These are phyloP conservation scores for Ceratobasidium theobromae DNA, from an alignment of 1,284 basidiomycete genomes.

Conservation along the genomic window DNA sequence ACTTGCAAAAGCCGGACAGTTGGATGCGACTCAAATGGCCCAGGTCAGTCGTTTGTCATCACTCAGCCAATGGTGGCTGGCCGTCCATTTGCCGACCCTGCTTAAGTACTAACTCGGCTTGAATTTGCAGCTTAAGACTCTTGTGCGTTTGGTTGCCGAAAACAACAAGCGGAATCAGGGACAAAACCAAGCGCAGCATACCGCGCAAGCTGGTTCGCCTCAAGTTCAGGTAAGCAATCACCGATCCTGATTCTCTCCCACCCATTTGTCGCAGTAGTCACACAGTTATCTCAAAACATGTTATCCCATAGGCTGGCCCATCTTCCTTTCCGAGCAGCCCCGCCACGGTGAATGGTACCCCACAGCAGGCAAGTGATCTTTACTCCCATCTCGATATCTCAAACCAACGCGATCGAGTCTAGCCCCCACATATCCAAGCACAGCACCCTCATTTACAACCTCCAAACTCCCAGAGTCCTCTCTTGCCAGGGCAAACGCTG, in stretches of 20 bases:
- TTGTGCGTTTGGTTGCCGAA: slow-evolving; percentile 14
- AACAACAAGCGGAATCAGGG: slow-evolving; percentile 8
- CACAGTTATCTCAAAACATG: not conserved
- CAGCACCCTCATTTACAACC: not conserved
- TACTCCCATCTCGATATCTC: not conserved
- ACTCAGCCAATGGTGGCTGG: not conserved
- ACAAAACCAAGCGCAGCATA: slow-evolving; percentile 3
- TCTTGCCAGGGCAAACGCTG: not conserved
- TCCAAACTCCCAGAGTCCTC: not conserved
- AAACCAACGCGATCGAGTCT: not conserved
- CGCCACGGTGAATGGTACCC: slow-evolving; percentile 15
- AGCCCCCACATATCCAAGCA: not conserved
- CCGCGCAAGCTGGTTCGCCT: slow-evolving; percentile 15
- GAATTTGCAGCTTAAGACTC: slow-evolving; percentile 10
- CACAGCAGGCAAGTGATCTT: not conserved
- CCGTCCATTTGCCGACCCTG: no score
- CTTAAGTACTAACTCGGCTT: not conserved
- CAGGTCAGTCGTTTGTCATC: slow-evolving; percentile 5
- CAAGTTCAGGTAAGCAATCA: slow-evolving; percentile 13
- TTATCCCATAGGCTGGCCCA: not conserved
- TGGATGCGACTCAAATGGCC: slow-evolving; percentile 1
- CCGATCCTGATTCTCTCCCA: not conserved
- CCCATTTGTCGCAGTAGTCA: not conserved
- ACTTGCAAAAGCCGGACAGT: slow-evolving; percentile 10
- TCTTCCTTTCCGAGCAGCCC: slow-evolving; percentile 21